Conservation (phyloP, 192 early-diverging fungal genomes). For the Geranomyces variabilis region DNA sequence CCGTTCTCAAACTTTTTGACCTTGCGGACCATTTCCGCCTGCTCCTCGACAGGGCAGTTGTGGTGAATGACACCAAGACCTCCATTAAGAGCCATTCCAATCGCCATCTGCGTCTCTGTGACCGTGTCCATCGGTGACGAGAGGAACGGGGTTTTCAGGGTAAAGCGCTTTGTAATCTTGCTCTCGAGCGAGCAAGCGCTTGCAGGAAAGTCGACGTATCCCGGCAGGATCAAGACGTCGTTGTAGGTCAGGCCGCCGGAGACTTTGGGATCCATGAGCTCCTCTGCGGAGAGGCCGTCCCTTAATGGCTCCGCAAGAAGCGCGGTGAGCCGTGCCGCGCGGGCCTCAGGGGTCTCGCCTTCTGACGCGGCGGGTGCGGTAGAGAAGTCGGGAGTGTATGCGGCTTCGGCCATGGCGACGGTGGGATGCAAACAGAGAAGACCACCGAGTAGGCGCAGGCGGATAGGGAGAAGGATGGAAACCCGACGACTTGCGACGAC, state of each 20-base stretch:
- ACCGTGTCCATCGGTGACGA: conserved; percentile 99
- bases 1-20: conserved; percentile 99
- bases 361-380: conserved; percentile 6
- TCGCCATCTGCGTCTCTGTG: conserved; percentile 97
- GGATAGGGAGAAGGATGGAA: too few relatives aligned
- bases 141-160: conserved; percentile 90
- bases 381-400: conserved; percentile 14
- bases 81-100: conserved; percentile 93
- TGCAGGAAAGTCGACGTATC: conserved; percentile 92
- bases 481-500: too few relatives aligned
- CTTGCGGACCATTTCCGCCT: conserved; percentile 96
- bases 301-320: conserved; percentile 18
- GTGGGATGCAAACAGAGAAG: too few relatives aligned
- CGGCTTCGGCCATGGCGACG: not conserved
- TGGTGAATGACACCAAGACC: conserved; percentile 98
- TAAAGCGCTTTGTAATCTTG: conserved; percentile 86
- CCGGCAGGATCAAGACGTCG: conserved; percentile 96
- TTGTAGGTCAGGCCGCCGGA: conserved; percentile 97
- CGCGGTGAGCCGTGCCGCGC: conserved; percentile 32
- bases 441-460: too few relatives aligned
- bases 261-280: conserved; percentile 79
- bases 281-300: conserved; percentile 84
- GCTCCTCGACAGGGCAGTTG: conserved; percentile 94
- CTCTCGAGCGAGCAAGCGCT: conserved; percentile 77
- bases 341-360: conserved; percentile 17